Evolutionary conservation across 257 asterid genomes (phyloP), one percentile per base, ranked within the genome.

Genomic region (Asclepias syriaca): DNA sequence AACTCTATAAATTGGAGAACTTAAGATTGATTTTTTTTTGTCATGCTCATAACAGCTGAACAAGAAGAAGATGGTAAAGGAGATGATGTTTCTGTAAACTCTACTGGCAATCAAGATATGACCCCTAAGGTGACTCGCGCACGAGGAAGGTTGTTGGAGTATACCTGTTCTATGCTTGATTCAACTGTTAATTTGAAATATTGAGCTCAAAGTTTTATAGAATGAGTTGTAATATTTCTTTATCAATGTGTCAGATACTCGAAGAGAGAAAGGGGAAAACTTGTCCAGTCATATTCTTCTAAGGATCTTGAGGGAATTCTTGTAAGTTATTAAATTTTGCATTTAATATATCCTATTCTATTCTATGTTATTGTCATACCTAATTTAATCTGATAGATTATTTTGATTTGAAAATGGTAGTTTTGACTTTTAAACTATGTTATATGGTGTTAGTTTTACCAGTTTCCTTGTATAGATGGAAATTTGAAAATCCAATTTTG

Each of bases 291-390:
- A 68, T 95, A 92, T 78, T 88, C 99, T 72, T 80, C 96, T 48
- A 75, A 86, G 84, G 98, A 95, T 84, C 98, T 95, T 79, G 96
- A 90, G 81, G 98, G 97, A 80, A 95, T 95, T 79, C 96, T 95
- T 65, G 98, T 90, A 75, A 85, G 99, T 80, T 43, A 22, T 13
- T 77, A 69, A 45, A 24, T 74, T 39, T 50, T 58, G 32, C 48
- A 8, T 34, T 2, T 3, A 34, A 34, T n/a, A 32, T 60, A 58
- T 7, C 48, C 27, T 29, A 10, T 61, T 19, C 10, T 48, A 2
- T 40, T 61, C 40, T 15, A 34, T 37, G 29, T 16, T 48, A 13
- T 21, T 22, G 18, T 11, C 22, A 12, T 51, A 7, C 40, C 50
- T 16, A 37, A 64, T 64, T 34, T 8, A 37, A 6, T 18, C 68